A percentile compares a stretch with the other conserved stretches of the same genome.
Conservation (phyloP, 1,139 yeast species). For the Protomyces macrosporus region DNA sequence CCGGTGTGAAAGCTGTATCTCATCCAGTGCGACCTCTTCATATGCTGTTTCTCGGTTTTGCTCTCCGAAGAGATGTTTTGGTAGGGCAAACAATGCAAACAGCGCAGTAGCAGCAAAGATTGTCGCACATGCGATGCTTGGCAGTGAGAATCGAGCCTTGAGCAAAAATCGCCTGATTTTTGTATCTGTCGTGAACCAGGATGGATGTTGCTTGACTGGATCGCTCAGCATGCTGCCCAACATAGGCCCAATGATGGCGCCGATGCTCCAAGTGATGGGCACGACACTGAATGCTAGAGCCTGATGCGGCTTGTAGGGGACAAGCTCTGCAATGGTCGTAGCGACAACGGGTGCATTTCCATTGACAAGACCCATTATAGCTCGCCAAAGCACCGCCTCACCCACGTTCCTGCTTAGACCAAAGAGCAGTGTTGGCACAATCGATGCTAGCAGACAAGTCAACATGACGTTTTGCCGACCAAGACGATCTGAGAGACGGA, state of each 20-base stretch:
- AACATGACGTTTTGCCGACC: constrained; percentile 56
- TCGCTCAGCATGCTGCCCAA: constrained; percentile 44
- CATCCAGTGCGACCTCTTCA: too few species aligned
- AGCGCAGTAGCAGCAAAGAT: background rate
- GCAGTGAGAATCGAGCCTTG: background rate
- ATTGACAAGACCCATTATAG: constrained; percentile 52
- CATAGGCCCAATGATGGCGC: constrained; percentile 54
- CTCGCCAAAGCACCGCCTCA: constrained; percentile 51
- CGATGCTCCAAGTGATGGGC: constrained; percentile 59
- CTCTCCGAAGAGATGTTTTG: too few species aligned
- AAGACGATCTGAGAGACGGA: constrained; percentile 49
- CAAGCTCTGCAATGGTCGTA: constrained; percentile 55
- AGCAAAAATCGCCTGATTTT: background rate
- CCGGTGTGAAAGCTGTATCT: too few species aligned
- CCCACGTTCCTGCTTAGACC: constrained; percentile 51
- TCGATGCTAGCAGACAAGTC: constrained; percentile 50
- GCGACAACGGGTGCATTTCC: constrained; percentile 60
- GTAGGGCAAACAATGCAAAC: too few species aligned
- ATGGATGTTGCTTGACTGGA: background rate
- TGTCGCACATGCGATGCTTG: background rate
- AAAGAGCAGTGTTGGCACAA: constrained; percentile 47
- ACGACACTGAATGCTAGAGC: constrained; percentile 57
- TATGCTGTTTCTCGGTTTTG: too few species aligned
- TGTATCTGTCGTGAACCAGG: background rate
- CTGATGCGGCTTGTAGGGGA: constrained; percentile 52